These are phyloP conservation scores for Lactarius hatsudake DNA, from an alignment of 768 basidiomycete genomes.

Conservation along the genomic window DNA sequence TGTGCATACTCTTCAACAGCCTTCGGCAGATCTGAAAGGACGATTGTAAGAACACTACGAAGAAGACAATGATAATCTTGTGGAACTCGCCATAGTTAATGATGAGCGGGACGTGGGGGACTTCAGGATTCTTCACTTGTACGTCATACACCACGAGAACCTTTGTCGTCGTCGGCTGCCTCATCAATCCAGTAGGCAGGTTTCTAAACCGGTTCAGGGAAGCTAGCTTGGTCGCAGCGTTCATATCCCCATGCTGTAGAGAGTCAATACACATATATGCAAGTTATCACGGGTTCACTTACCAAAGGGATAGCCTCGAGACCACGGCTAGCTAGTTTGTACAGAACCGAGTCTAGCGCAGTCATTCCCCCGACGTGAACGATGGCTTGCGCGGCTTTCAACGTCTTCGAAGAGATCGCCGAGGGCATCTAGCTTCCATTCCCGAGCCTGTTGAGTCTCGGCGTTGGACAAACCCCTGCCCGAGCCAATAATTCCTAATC, in stretches of 20 bases:
- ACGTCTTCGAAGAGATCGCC: conserved; percentile 88
- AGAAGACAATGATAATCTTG: background rate
- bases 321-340: conserved; percentile 82
- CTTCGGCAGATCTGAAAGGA: conserved; percentile 72
- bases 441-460: conserved; percentile 80
- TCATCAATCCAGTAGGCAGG: conserved; percentile 52
- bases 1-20: conserved; percentile 98
- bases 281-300: conserved; percentile 35
- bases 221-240: conserved; percentile 72
- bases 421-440: conserved; percentile 94
- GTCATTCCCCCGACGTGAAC: conserved; percentile 89
- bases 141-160: conserved; percentile 93
- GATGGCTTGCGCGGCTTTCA: conserved; percentile 72
- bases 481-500: conserved; percentile 89
- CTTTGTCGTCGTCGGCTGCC: conserved; percentile 62
- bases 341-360: conserved; percentile 83
- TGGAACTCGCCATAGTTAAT: conserved; percentile 80
- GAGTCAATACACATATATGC: background rate
- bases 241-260: conserved; percentile 89
- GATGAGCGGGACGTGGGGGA: conserved; percentile 86
- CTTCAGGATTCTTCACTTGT: conserved; percentile 85
- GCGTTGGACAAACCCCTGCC: conserved; percentile 80
- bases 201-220: conserved; percentile 83
- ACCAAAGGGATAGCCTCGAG: conserved; percentile 88
- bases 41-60: background rate